These are phyloP conservation scores for Coniochaeta pulveracea DNA, from an alignment of 2,329 filamentous ascomycete genomes.

Conservation along the genomic window DNA sequence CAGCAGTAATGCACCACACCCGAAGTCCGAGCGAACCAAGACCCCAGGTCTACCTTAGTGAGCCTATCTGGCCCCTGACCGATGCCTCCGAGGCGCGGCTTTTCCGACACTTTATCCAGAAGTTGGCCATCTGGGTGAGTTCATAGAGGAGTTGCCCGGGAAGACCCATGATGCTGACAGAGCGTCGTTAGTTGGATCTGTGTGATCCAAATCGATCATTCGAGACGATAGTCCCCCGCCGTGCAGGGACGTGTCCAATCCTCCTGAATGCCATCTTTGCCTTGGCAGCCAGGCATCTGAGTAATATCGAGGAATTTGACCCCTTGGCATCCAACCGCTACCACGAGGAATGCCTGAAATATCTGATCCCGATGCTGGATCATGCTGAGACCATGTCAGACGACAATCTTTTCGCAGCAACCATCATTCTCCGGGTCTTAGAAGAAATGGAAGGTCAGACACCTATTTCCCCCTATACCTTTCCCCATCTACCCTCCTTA, in stretches of 20 bases:
- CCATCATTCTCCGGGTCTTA: conserved; percentile 43
- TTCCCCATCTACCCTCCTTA: too few relatives aligned
- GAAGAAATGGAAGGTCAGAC: conserved; percentile 39
- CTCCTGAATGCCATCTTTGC: conserved; percentile 47
- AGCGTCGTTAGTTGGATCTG: conserved; percentile 24
- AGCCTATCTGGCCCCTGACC: conserved; percentile 16
- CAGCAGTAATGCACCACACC: conserved; percentile 1
- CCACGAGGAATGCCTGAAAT: conserved; percentile 39
- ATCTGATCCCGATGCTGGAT: conserved; percentile 34
- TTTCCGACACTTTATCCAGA: conserved; percentile 20
- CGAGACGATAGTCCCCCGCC: conserved; percentile 38
- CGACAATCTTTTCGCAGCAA: conserved; percentile 41
- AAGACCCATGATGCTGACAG: background rate
- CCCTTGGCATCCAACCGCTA: conserved; percentile 38
- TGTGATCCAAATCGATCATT: conserved; percentile 34
- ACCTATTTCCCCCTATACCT: too few relatives aligned
- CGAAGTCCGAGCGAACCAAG: background rate
- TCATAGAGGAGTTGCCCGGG: background rate
- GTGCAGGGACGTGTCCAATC: conserved; percentile 36
- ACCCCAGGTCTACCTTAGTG: conserved; percentile 12
- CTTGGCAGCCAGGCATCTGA: conserved; percentile 41
- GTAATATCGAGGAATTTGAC: conserved; percentile 34
- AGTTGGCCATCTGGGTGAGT: conserved; percentile 22
- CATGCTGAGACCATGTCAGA: conserved; percentile 27
- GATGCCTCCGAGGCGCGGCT: conserved; percentile 16